Evolutionary conservation across 495 filamentous ascomycete genomes (phyloP).

Genomic region (Trypethelium eluteriae): DNA sequence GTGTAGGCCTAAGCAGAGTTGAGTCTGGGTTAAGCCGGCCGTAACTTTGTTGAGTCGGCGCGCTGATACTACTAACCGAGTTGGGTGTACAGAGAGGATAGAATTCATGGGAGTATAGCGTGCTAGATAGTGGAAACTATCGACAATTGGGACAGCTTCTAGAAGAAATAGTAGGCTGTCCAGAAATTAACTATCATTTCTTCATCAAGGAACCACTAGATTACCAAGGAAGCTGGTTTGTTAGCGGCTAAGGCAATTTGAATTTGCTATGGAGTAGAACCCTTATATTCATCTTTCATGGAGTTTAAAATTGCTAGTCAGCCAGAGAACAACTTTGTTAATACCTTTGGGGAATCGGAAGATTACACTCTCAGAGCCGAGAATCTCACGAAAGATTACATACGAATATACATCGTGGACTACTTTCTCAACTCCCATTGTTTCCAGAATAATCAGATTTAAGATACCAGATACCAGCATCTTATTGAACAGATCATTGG

Average conservation of each 20-base stretch:
- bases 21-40: background rate
- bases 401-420: background rate
- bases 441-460: background rate
- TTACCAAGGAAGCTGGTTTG: too few species aligned
- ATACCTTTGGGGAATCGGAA: background rate
- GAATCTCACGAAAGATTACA: constrained; percentile 10
- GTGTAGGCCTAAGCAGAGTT: background rate
- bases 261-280: too few species aligned
- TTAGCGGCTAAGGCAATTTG: too few species aligned
- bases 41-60: background rate
- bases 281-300: too few species aligned
- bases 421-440: background rate
- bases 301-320: constrained; percentile 21
- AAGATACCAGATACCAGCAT: background rate
- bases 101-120: background rate
- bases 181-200: too few species aligned
- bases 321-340: constrained; percentile 18
- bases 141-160: background rate
- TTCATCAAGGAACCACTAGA: too few species aligned
- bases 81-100: constrained; percentile 6
- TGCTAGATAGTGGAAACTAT: constrained; percentile 9
- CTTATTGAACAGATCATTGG: constrained; percentile 21
- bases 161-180: background rate
- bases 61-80: background rate
- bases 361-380: background rate